These are phyloP conservation scores for Globisporangium cederbergense DNA, from an alignment of 352 stramenopile genomes.

Conservation along the genomic window DNA sequence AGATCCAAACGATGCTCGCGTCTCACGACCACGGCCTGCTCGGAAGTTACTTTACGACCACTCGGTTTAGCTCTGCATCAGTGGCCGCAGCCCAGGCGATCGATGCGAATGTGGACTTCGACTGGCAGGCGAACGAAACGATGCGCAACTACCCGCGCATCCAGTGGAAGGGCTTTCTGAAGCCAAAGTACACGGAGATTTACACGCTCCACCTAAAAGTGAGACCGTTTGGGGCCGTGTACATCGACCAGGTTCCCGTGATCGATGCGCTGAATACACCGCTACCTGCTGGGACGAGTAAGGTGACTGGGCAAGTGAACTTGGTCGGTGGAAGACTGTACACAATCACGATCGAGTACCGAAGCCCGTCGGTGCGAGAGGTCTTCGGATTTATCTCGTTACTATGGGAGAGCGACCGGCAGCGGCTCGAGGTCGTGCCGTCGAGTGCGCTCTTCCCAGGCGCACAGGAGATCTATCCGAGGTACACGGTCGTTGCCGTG, in stretches of 20 bases:
- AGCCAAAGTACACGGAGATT: conserved; percentile 34
- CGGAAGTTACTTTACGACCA: conserved; percentile 36
- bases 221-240: conserved; percentile 23
- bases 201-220: conserved; percentile 38
- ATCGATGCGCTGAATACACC: conserved; percentile 37
- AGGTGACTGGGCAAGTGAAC: conserved; percentile 10
- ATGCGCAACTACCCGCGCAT: conserved; percentile 43
- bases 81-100: conserved; percentile 13
- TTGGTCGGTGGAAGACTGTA: conserved; percentile 32
- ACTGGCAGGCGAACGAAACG: conserved; percentile 33
- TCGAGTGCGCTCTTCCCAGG: conserved; percentile 20
- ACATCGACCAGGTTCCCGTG: conserved; percentile 29
- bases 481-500: conserved; percentile 20
- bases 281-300: conserved; percentile 7
- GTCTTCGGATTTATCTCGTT: conserved; percentile 21
- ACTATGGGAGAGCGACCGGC: conserved; percentile 28
- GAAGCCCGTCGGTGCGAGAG: conserved; percentile 10
- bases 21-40: conserved; percentile 24
- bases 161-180: conserved; percentile 44
- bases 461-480: conserved; percentile 27
- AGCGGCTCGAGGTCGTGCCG: conserved; percentile 24
- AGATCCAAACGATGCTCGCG: conserved; percentile 44
- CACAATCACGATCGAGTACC: conserved; percentile 48
- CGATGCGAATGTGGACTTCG: conserved; percentile 35
- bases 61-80: conserved; percentile 10